These are phyloP conservation scores for Trametes cinnabarina DNA, from an alignment of 768 basidiomycete genomes.

Conservation along the genomic window DNA sequence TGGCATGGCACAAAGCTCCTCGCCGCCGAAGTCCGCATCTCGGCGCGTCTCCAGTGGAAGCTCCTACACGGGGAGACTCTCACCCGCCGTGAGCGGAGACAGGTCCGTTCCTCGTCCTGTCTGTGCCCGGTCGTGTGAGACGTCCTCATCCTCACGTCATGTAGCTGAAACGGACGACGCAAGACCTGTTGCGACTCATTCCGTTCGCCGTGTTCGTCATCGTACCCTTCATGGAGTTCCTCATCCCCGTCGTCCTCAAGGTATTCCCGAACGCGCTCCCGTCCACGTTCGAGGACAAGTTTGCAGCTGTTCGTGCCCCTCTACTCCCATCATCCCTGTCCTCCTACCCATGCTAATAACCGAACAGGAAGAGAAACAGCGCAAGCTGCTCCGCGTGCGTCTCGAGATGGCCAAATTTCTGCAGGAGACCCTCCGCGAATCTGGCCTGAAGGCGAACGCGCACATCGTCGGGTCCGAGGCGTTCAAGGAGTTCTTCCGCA, in stretches of 20 bases:
- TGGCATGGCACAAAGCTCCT: constrained; percentile 96
- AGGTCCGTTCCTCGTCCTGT: constrained; percentile 47
- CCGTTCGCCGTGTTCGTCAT: constrained; percentile 94
- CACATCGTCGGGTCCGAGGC: constrained; percentile 93
- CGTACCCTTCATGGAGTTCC: constrained; percentile 97
- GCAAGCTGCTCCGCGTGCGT: constrained; percentile 90
- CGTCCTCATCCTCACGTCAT: neutral
- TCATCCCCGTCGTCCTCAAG: constrained; percentile 93
- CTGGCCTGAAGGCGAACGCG: constrained; percentile 85
- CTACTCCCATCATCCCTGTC: no score
- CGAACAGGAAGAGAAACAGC: constrained; percentile 88
- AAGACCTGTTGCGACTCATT: constrained; percentile 87
- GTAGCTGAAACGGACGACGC: constrained; percentile 89
- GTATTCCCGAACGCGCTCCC: constrained; percentile 99
- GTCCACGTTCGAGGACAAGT: constrained; percentile 97
- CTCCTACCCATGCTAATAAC: neutral
- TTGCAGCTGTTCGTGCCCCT: constrained; percentile 65
- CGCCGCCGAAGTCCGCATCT: constrained; percentile 92
- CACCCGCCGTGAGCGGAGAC: constrained; percentile 90
- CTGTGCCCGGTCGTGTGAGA: neutral
- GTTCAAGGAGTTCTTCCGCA: constrained; percentile 99
- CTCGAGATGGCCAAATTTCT: constrained; percentile 99
- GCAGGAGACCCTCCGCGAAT: constrained; percentile 94
- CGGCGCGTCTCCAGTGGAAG: constrained; percentile 83
- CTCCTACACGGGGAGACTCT: constrained; percentile 87